phyloP scores from a whole-genome alignment of 306 rosid species.

The Betula pendula region DNA sequence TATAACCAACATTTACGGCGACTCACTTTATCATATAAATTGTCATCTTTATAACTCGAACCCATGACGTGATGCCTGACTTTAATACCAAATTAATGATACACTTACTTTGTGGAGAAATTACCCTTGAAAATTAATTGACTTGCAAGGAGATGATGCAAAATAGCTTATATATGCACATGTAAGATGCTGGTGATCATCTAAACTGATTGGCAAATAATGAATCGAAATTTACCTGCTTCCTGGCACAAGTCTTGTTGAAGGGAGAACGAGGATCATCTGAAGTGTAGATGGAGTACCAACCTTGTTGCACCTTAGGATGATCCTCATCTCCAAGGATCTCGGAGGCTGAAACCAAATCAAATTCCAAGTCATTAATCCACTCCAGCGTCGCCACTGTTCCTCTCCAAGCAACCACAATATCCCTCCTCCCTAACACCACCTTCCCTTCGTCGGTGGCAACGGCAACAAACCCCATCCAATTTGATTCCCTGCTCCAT shows the following conservation, averaged over 20 bases:
- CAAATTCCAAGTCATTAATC: conserved; percentile 54
- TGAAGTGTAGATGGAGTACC: conserved; percentile 69
- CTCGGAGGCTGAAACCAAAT: conserved; percentile 37
- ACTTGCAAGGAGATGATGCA: no score
- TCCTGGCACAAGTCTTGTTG: conserved; percentile 48
- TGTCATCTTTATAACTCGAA: no score
- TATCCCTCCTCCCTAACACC: conserved; percentile 77
- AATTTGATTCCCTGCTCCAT: conserved; percentile 91
- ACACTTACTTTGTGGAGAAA: no score
- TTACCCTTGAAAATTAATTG: no score
- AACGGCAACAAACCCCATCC: conserved; percentile 88
- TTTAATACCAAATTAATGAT: background rate
- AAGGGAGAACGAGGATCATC: conserved; percentile 38
- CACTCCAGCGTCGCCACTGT: conserved; percentile 68
- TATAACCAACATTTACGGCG: no score
- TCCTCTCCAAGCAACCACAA: conserved; percentile 90
- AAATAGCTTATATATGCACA: no score
- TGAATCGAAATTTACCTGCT: conserved; percentile 40
- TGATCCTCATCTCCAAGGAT: conserved; percentile 37
- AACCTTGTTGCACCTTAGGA: conserved; percentile 60
- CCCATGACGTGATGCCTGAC: no score
- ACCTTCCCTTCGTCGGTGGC: conserved; percentile 70
- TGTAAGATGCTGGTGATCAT: no score
- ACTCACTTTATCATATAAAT: no score
- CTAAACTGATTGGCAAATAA: background rate